These are phyloP conservation scores for Westerdykella aurantiaca DNA, from an alignment of 2,329 filamentous ascomycete species.

Conservation along the genomic window DNA sequence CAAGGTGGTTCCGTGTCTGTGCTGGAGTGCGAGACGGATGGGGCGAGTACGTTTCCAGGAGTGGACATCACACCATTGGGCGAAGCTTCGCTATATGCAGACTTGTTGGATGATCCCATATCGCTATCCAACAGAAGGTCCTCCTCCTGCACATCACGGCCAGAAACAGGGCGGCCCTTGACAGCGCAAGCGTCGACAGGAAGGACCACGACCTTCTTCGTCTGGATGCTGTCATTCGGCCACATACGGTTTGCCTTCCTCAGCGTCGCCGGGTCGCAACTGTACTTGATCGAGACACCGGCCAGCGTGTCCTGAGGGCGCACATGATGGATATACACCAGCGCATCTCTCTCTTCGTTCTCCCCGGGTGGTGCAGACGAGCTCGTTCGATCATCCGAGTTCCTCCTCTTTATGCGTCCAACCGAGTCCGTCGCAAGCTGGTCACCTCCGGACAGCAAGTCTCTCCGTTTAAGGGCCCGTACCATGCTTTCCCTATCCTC, in stretches of 20 bases:
- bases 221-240: conserved; percentile 87
- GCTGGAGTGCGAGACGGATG: conserved; percentile 31
- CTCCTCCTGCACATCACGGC: conserved; percentile 30
- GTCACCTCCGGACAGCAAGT: conserved; percentile 42
- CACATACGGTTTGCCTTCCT: conserved; percentile 88
- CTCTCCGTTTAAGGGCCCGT: conserved; percentile 46
- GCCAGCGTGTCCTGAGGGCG: conserved; percentile 79
- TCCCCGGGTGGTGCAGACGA: conserved; percentile 48
- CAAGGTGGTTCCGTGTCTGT: conserved; percentile 62
- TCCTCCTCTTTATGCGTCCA: conserved; percentile 57
- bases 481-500: conserved; percentile 45
- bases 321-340: conserved; percentile 89
- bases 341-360: conserved; percentile 63
- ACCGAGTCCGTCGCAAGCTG: conserved; percentile 39
- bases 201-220: conserved; percentile 71
- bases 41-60: conserved; percentile 25
- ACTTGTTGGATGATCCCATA: conserved; percentile 16
- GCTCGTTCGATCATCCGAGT: conserved; percentile 56
- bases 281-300: conserved; percentile 83
- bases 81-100: not conserved
- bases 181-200: conserved; percentile 86
- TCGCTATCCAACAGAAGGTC: conserved; percentile 26
- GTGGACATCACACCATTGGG: conserved; percentile 37
- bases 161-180: conserved; percentile 59
- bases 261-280: conserved; percentile 76